Conservation (phyloP, 225 moss, liverwort and hornwort genomes). For the Bryum argenteum region DNA sequence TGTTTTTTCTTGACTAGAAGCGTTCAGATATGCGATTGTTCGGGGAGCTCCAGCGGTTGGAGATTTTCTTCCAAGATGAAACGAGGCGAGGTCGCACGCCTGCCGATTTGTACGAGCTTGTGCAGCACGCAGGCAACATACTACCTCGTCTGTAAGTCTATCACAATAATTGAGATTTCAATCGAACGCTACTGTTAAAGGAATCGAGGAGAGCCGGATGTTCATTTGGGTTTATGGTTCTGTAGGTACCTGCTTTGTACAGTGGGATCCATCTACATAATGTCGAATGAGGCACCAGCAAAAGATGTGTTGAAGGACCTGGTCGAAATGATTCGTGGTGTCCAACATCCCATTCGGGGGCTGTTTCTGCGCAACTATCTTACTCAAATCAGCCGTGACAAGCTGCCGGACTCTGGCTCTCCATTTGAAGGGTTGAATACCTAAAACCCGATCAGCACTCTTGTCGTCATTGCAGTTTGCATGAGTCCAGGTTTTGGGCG, state of each 20-base stretch:
- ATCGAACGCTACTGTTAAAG: too few relatives aligned
- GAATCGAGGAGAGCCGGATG: background rate
- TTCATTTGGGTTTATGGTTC: conserved; percentile 20
- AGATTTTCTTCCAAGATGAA: conserved; percentile 90
- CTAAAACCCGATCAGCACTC: conserved; percentile 1
- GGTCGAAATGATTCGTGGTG: conserved; percentile 98
- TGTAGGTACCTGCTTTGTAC: conserved; percentile 94
- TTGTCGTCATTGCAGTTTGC: background rate
- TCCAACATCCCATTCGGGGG: conserved; percentile 94
- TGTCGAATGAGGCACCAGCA: conserved; percentile 93
- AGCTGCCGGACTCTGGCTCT: conserved; percentile 88
- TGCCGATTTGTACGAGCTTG: conserved; percentile 95
- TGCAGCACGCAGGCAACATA: conserved; percentile 96
- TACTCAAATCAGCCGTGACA: conserved; percentile 94
- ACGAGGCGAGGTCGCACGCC: conserved; percentile 89
- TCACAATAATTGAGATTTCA: background rate
- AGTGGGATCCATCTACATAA: conserved; percentile 95
- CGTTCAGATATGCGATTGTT: conserved; percentile 88
- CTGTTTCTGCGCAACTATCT: conserved; percentile 94
- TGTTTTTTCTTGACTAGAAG: conserved; percentile 56
- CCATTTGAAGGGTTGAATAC: conserved; percentile 82
- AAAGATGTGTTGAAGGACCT: conserved; percentile 97
- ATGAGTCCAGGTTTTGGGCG: too few relatives aligned
- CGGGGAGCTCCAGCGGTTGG: conserved; percentile 83
- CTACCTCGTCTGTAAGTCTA: conserved; percentile 86